Evolutionary conservation across 2,329 filamentous ascomycete species (phyloP), one percentile per base, ranked within the genome.

Genomic region (Pseudomassariella vexata): DNA sequence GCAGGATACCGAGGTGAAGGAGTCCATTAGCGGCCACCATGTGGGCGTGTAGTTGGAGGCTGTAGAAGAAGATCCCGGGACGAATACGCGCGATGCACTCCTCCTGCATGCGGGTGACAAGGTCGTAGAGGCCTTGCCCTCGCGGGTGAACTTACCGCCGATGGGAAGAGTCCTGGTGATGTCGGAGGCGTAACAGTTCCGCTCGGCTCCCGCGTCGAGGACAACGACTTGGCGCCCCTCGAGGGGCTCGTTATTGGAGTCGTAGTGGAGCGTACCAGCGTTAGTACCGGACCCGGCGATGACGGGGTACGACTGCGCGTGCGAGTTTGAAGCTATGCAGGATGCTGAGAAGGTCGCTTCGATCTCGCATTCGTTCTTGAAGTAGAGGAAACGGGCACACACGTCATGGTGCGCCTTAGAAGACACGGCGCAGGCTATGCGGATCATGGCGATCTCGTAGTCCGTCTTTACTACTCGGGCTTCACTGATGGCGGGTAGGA

Each of bases 131-230:
- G 76, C 72, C 28, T 73, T 70, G 1, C 32, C 62, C 63, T 38
- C 38, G 19, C 12, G 11, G 5, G 31, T 35, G 31, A 38, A 38
- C 40, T 10, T 38, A 5, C 85, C 84, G 10, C 70, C 73, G 15
- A 95, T 62, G 5, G 90, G 90, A 44, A 95, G 78, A 0, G 89
- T 92, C 22, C 90, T 77, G 0, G 92, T 96, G 18, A 96, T 79
- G 56, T 96, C 90, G 36, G 83, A 85, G 19, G 87, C 87, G 55
- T 98, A 96, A 46, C 83, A 81, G 29, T 79, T 63, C 60, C 79
- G 94, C 58, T 96, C 90, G 44, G 80, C 83, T 3, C 87, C 89
- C 2, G 90, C 89, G 53, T 98, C 90, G 5, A 98, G 66, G 14
- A 94, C 79, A 19, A 96, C 64, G 19, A 89, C 70, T 49, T 89